phyloP scores from a whole-genome alignment of 208 protist genomes.

The Acanthamoeba royreba region DNA sequence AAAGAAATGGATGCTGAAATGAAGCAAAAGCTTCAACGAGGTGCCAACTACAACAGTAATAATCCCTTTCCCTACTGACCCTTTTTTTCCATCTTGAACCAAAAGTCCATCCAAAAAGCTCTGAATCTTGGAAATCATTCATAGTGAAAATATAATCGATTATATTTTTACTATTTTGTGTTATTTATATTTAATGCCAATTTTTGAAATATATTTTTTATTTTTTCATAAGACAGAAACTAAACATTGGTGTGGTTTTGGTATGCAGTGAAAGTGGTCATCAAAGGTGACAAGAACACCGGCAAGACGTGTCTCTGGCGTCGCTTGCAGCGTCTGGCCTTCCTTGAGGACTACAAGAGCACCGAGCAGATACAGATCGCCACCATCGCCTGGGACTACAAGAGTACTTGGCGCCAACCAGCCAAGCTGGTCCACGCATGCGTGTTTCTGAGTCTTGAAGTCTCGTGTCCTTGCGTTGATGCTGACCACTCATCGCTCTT shows the following conservation, averaged over 20 bases:
- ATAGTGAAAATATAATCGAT: no score
- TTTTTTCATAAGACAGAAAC: no score
- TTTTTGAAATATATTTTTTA: not conserved
- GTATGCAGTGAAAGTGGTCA: constrained; percentile 67
- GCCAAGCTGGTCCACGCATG: not conserved
- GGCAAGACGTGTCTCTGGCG: constrained; percentile 64
- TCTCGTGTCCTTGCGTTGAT: not conserved
- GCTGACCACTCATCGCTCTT: not conserved
- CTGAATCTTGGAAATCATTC: not conserved
- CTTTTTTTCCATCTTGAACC: not conserved
- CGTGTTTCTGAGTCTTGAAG: not conserved
- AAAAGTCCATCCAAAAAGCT: not conserved
- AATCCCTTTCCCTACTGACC: not conserved
- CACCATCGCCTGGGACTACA: constrained; percentile 72
- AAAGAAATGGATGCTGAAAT: constrained; percentile 52
- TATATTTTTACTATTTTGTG: no score
- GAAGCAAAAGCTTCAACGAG: constrained; percentile 52
- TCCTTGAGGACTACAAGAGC: constrained; percentile 49
- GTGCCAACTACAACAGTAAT: constrained; percentile 54
- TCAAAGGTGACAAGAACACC: constrained; percentile 70
- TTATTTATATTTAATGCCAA: no score
- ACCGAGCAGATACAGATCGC: constrained; percentile 67
- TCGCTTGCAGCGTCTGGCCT: constrained; percentile 53
- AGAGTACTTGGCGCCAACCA: not conserved
- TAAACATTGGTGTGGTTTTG: not conserved